Base-by-base conservation (phyloP, 306 rosid species). In the Phaseolus lunatus region DNA sequence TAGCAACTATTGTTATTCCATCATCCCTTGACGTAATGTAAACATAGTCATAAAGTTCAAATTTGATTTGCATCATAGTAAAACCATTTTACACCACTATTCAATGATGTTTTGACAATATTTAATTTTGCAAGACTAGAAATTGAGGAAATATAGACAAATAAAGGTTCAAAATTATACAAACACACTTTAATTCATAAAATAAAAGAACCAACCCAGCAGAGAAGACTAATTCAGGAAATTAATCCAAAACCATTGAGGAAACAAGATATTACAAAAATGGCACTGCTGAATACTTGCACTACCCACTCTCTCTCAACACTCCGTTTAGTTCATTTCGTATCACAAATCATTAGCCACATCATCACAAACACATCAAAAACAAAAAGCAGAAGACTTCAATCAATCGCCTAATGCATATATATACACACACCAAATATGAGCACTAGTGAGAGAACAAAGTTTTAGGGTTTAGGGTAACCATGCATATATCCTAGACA, bases 11-110 rank as follows among this genome's bases (percentile, higher is more conserved):
- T 76, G 58, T 16, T 39, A 52, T 53, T 54, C 48, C 35, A 54
- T 43, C 69, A 67, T 67, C 50, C 52, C 5, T 26, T 67, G 54
- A 23, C 57, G 43, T 5, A 39, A 53, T 67, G 47, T 65, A 67
- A 48, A 59, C 76, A 29, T 15, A 69, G 12, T 27, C 18, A 64
- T 37, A 10, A 64, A 35, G 24, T 35, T 10, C 3, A 64, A 62
- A 62, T 62, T n/a, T 16, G 11, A 64, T 63, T 31, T 27, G n/a
- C 2, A 2, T 35, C 18, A 65, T 3, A 35, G 16, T 37, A 33
- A n/a, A 63, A 4, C 24, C 20, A 1, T 63, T 63, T 35, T 18
- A 35, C 16, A 33, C 4, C 27, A 35, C 9, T 35, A 61, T 7
- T 44, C 9, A 37, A 35, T 18, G 48, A 33, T 63, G 23, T 33